Evolutionary conservation across 495 filamentous ascomycete genomes (phyloP).

Genomic region (Chaetomium tenue): DNA sequence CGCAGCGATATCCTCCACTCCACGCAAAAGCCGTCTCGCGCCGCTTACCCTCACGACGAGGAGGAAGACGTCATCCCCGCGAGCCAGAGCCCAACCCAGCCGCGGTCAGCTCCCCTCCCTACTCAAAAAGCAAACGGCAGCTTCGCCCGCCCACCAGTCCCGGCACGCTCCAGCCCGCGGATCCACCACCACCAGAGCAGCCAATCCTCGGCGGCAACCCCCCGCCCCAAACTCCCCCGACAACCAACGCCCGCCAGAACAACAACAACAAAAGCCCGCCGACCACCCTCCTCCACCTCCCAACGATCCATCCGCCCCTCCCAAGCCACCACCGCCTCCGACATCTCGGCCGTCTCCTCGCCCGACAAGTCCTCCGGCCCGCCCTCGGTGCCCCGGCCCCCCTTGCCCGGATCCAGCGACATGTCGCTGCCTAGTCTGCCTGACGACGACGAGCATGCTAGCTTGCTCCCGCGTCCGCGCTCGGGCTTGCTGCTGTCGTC

Average conservation of each 20-base stretch:
- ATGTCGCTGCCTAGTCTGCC: conserved; percentile 18
- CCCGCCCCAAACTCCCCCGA: not conserved
- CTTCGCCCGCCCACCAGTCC: not conserved
- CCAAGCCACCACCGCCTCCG: conserved; percentile 48
- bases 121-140: not conserved
- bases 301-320: conserved; percentile 35
- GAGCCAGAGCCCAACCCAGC: conserved; percentile 26
- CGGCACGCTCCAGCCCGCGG: conserved; percentile 16
- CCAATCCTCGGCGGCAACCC: conserved; percentile 4
- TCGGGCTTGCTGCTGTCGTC: conserved; percentile 25
- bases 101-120: conserved; percentile 11
- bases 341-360: conserved; percentile 24
- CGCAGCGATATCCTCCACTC: conserved; percentile 45
- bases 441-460: conserved; percentile 10
- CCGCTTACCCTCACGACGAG: not conserved
- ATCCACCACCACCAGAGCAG: conserved; percentile 8
- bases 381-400: conserved; percentile 30
- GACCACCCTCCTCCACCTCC: not conserved
- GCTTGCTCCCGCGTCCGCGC: conserved; percentile 9
- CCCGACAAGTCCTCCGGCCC: not conserved
- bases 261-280: conserved; percentile 2
- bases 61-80: conserved; percentile 38
- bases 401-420: conserved; percentile 18
- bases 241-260: not conserved
- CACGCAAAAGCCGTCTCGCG: conserved; percentile 35